These are phyloP conservation scores for Cubamyces lactineus DNA, from an alignment of 768 basidiomycete genomes.

Conservation along the genomic window DNA sequence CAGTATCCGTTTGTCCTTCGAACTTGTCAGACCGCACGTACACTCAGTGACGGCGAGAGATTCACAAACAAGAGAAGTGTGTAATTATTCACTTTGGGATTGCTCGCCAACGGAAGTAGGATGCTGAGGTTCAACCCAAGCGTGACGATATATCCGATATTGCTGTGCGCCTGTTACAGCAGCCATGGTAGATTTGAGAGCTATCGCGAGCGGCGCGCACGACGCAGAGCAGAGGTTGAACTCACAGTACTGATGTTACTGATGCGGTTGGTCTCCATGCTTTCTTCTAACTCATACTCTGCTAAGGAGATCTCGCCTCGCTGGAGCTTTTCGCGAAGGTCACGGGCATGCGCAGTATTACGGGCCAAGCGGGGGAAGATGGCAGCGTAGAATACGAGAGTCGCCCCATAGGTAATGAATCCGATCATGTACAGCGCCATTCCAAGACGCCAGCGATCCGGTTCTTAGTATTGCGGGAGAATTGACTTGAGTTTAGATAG, in stretches of 20 bases:
- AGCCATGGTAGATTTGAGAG: too few species aligned
- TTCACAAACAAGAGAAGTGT: slow-evolving; percentile 63
- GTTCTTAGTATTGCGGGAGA: slow-evolving; percentile 34
- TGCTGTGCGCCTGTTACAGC: slow-evolving; percentile 59
- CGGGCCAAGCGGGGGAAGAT: slow-evolving; percentile 80
- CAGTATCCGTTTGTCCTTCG: slow-evolving; percentile 70
- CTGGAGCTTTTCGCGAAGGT: slow-evolving; percentile 57
- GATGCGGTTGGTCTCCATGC: slow-evolving; percentile 81
- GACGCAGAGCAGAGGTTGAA: background rate
- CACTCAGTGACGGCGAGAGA: background rate
- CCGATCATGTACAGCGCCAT: slow-evolving; percentile 83
- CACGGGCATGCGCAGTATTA: slow-evolving; percentile 67
- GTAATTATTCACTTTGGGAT: slow-evolving; percentile 76
- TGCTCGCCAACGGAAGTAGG: slow-evolving; percentile 59
- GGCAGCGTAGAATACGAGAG: slow-evolving; percentile 80
- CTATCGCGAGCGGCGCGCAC: too few species aligned
- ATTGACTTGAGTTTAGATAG: background rate
- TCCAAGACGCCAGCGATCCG: slow-evolving; percentile 70
- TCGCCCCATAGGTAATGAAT: slow-evolving; percentile 79
- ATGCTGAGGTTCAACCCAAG: slow-evolving; percentile 70
- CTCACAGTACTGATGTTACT: slow-evolving; percentile 82
- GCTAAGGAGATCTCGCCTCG: slow-evolving; percentile 60
- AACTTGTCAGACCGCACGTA: background rate
- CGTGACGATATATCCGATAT: slow-evolving; percentile 71
- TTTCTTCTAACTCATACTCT: slow-evolving; percentile 75